Evolutionary conservation across 352 stramenopile species (phyloP).

Genomic region (Phytopythium boreale): DNA sequence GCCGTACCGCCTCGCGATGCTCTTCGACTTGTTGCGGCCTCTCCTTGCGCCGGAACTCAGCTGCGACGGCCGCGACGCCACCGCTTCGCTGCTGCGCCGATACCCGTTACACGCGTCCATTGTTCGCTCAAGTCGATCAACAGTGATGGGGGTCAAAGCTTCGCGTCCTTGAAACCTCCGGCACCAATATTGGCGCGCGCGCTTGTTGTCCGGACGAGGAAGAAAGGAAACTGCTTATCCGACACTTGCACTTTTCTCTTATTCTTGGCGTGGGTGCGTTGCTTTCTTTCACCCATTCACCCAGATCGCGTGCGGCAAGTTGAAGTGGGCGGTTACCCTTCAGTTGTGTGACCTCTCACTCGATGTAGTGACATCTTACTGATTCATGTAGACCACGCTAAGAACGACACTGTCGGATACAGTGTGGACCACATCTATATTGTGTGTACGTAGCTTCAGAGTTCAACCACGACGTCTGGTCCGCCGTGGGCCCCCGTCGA

Average conservation of each 20-base stretch:
- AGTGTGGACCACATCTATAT: background rate
- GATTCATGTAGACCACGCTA: background rate
- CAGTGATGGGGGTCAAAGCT: background rate
- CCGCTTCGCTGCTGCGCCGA: background rate
- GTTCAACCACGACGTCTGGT: constrained; percentile 3
- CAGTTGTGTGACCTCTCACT: background rate
- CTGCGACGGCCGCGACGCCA: background rate
- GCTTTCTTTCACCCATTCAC: background rate
- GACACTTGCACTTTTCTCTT: background rate
- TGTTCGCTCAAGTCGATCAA: no score
- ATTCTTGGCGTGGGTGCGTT: background rate
- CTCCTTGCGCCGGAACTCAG: no score
- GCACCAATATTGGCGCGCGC: background rate
- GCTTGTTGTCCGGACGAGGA: background rate
- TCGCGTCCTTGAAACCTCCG: background rate
- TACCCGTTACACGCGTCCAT: background rate
- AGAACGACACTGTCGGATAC: no score
- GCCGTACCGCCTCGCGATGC: constrained; percentile 5
- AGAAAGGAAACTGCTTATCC: constrained; percentile 1
- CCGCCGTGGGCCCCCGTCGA: background rate
- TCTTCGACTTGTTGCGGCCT: background rate
- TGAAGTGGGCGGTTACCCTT: constrained; percentile 3
- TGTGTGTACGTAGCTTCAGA: background rate
- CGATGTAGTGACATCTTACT: background rate
- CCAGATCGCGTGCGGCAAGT: no score